Conservation (phyloP, 1,139 yeast species). For the Meyerozyma athensensis region DNA sequence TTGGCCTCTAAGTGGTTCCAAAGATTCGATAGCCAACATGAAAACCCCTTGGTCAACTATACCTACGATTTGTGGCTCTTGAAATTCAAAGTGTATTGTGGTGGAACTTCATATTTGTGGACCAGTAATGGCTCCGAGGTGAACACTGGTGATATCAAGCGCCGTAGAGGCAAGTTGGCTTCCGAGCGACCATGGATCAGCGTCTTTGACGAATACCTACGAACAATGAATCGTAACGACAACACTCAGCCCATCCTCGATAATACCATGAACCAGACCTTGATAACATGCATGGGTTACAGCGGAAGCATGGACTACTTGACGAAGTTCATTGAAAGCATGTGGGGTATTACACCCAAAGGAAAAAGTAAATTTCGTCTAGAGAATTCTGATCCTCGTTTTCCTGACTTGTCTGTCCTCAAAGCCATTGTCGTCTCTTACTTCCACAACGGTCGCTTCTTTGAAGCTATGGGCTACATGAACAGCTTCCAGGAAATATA, state of each 20-base stretch:
- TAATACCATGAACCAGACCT: constrained; percentile 19
- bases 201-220: constrained; percentile 18
- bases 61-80: constrained; percentile 33
- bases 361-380: constrained; percentile 16
- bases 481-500: constrained; percentile 34
- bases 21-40: constrained; percentile 24
- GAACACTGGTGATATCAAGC: constrained; percentile 15
- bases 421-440: constrained; percentile 29
- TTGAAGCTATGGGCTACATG: constrained; percentile 29
- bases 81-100: constrained; percentile 29
- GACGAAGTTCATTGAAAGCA: constrained; percentile 21
- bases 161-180: constrained; percentile 17
- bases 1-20: constrained; percentile 39
- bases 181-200: constrained; percentile 18
- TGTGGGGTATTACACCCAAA: constrained; percentile 28
- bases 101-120: constrained; percentile 36
- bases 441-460: constrained; percentile 28
- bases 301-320: constrained; percentile 22
- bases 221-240: constrained; percentile 9
- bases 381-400: constrained; percentile 16
- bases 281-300: constrained; percentile 33
- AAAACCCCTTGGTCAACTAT: constrained; percentile 18
- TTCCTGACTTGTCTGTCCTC: constrained; percentile 25
- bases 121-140: constrained; percentile 18
- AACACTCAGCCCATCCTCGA: constrained; percentile 16